Evolutionary conservation across 306 rosid genomes (phyloP).

Genomic region (Cicer pinnatifidum): DNA sequence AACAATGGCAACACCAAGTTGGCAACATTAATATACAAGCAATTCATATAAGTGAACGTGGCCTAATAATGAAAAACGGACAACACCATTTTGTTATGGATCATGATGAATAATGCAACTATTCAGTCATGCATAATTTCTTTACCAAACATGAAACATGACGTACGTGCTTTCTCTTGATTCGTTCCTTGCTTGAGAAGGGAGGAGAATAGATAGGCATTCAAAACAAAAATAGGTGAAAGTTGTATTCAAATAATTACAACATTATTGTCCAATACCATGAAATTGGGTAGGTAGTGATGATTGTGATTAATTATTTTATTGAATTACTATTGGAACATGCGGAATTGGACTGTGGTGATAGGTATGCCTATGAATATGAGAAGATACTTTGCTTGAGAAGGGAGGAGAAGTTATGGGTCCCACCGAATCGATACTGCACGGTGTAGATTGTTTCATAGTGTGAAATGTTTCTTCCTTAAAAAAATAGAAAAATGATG

Average conservation of each 20-base stretch:
- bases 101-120: too few relatives aligned
- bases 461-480: too few relatives aligned
- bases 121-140: too few relatives aligned
- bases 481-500: too few relatives aligned
- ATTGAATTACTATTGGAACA: background rate
- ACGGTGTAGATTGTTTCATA: too few relatives aligned
- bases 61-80: too few relatives aligned
- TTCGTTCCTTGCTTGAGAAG: constrained; percentile 1
- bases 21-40: too few relatives aligned
- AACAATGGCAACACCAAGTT: too few relatives aligned
- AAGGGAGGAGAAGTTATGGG: constrained; percentile 50
- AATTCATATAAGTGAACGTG: too few relatives aligned
- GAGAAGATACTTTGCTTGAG: constrained; percentile 55
- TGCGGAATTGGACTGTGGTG: constrained; percentile 10
- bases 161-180: too few relatives aligned
- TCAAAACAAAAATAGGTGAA: background rate
- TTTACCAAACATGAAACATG: too few relatives aligned
- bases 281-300: background rate
- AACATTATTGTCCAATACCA: background rate
- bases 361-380: background rate
- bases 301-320: background rate
- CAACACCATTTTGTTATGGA: too few relatives aligned
- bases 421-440: constrained; percentile 31
- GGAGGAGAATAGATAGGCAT: background rate
- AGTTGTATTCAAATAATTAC: background rate